These are phyloP conservation scores for Pyrenochaeta sp. DNA, from an alignment of 2,329 filamentous ascomycete species.

Conservation along the genomic window DNA sequence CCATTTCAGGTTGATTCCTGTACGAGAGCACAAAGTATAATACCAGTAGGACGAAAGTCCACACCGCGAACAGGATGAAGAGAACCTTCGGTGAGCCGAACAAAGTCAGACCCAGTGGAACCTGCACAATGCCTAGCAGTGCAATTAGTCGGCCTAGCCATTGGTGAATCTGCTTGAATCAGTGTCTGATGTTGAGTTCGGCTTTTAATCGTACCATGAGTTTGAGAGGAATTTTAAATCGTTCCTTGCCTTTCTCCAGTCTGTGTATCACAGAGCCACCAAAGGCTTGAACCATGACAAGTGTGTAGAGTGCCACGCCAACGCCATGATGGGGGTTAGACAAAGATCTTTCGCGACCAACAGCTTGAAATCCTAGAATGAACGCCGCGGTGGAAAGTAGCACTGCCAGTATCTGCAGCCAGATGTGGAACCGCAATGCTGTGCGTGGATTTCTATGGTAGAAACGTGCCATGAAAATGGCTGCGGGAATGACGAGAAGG, in stretches of 20 bases:
- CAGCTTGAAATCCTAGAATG: constrained; percentile 78
- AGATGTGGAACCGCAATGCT: constrained; percentile 75
- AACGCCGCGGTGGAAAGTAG: constrained; percentile 75
- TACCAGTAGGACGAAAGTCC: constrained; percentile 75
- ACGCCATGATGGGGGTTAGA: constrained; percentile 88
- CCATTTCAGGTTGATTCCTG: constrained; percentile 65
- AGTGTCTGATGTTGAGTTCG: constrained; percentile 4
- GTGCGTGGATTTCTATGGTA: constrained; percentile 68
- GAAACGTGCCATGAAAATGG: constrained; percentile 79
- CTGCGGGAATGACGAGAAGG: constrained; percentile 74
- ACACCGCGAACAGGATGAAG: constrained; percentile 87
- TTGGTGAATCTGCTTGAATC: constrained; percentile 75
- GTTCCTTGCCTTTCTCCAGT: constrained; percentile 61
- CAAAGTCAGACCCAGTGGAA: constrained; percentile 87
- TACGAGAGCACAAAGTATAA: constrained; percentile 84
- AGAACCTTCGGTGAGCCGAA: constrained; percentile 88
- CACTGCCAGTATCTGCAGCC: constrained; percentile 74
- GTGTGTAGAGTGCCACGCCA: constrained; percentile 78
- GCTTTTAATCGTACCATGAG: constrained; percentile 58
- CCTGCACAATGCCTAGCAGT: constrained; percentile 83
- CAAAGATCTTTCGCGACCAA: constrained; percentile 74
- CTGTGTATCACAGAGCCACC: constrained; percentile 72
- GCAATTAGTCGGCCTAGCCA: constrained; percentile 84
- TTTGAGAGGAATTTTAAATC: constrained; percentile 65
- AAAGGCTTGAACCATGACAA: constrained; percentile 75